Conservation (phyloP, 202 grass and related monocot species). For the Schoenoplectus triqueter region DNA sequence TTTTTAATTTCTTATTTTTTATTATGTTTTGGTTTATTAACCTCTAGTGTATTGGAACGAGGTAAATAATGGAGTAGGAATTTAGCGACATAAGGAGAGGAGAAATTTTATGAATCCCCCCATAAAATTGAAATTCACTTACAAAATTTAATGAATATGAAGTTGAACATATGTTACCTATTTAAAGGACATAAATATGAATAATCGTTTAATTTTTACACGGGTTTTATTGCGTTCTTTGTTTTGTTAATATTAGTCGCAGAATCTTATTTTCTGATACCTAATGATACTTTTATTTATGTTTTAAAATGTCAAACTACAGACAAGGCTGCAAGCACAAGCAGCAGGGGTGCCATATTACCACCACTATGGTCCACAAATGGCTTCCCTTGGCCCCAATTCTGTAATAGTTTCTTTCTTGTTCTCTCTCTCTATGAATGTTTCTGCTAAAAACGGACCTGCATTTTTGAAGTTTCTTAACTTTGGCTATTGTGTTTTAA, state of each 20-base stretch:
- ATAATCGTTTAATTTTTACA: not conserved
- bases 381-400: conserved; percentile 67
- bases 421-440: not conserved
- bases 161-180: no score
- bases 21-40: not conserved
- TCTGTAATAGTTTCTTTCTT: conserved; percentile 48
- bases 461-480: not conserved
- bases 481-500: not conserved
- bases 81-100: not conserved
- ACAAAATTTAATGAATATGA: no score
- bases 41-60: not conserved
- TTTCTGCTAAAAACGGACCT: no score
- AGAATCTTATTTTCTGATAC: not conserved
- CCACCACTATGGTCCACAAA: conserved; percentile 49
- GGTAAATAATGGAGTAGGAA: not conserved
- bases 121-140: no score
- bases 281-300: not conserved
- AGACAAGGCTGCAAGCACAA: conserved; percentile 95
- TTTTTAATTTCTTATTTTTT: not conserved
- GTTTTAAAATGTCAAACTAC: conserved; percentile 19
- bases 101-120: no score
- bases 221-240: not conserved
- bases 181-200: not conserved
- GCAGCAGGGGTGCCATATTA: conserved; percentile 84
- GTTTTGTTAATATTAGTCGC: not conserved